These are phyloP conservation scores for Punctularia strigosozonata DNA, from an alignment of 768 basidiomycete genomes.

Conservation along the genomic window DNA sequence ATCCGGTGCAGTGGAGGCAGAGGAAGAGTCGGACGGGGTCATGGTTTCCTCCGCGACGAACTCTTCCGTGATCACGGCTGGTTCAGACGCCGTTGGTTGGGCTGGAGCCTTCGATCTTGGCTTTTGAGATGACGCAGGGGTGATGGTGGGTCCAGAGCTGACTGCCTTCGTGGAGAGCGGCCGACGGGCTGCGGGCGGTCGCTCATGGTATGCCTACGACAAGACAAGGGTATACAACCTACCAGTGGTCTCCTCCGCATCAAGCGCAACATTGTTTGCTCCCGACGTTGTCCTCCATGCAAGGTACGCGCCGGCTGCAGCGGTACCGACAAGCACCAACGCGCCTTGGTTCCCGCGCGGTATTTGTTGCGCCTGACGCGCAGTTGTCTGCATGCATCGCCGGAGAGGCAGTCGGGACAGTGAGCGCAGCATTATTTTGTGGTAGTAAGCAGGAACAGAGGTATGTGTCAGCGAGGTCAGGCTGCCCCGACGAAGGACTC, in stretches of 20 bases:
- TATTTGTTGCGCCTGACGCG: constrained; percentile 8
- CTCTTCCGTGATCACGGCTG: constrained; percentile 2
- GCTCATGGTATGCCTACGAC: background rate
- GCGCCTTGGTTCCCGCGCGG: constrained; percentile 8
- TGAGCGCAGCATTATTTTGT: constrained; percentile 46
- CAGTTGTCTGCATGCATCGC: constrained; percentile 38
- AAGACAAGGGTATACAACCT: background rate
- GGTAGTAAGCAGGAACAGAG: no score
- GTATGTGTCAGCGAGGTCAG: no score
- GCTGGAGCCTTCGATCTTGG: no score
- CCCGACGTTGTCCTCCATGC: constrained; percentile 17
- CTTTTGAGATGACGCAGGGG: no score
- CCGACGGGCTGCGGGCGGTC: background rate
- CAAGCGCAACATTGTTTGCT: constrained; percentile 12
- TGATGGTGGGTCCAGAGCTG: no score
- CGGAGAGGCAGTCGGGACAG: constrained; percentile 41
- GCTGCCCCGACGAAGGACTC: no score
- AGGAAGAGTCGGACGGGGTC: constrained; percentile 1
- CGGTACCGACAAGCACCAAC: constrained; percentile 17
- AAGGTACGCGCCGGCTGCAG: constrained; percentile 19
- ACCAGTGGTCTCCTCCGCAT: constrained; percentile 12
- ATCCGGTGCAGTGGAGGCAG: background rate
- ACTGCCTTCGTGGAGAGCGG: no score
- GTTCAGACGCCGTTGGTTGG: constrained; percentile 3
- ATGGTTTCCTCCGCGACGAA: constrained; percentile 3